Conservation (phyloP, 495 filamentous ascomycete species). For the Trichocladium uniseriatum region DNA sequence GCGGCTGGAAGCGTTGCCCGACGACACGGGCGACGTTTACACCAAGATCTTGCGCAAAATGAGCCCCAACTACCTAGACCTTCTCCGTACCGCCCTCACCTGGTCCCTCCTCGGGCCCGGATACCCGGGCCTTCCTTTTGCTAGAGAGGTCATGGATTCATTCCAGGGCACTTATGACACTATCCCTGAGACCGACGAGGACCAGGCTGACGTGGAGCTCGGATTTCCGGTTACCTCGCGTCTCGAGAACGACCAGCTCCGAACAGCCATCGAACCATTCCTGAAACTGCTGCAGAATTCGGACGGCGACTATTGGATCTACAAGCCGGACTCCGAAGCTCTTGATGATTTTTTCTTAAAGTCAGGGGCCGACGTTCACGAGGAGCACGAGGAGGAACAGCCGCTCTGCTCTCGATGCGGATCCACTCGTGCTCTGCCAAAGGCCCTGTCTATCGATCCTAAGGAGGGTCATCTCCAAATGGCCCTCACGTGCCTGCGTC, state of each 20-base stretch:
- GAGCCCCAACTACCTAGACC: conserved; percentile 20
- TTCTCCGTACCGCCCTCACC: conserved; percentile 19
- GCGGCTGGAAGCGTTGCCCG: conserved; percentile 14
- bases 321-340: neutral
- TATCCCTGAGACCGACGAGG: neutral
- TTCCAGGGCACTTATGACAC: conserved; percentile 16
- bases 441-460: conserved; percentile 6
- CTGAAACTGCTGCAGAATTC: neutral
- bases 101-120: conserved; percentile 13
- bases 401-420: conserved; percentile 16
- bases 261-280: conserved; percentile 12
- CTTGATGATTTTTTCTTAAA: conserved; percentile 14
- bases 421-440: neutral
- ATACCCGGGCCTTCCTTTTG: neutral
- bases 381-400: neutral
- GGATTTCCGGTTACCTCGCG: conserved; percentile 7
- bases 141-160: conserved; percentile 19
- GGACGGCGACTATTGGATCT: neutral
- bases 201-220: neutral
- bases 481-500: conserved; percentile 17
- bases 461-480: conserved; percentile 16
- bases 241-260: conserved; percentile 18
- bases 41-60: conserved; percentile 13
- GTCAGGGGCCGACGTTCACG: neutral
- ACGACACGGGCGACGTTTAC: conserved; percentile 15